Percentiles rank a stretch among this genome's conserved stretches.
These are phyloP conservation scores for Xerocomellus dryophilus DNA, from an alignment of 768 basidiomycete genomes.

Conservation along the genomic window DNA sequence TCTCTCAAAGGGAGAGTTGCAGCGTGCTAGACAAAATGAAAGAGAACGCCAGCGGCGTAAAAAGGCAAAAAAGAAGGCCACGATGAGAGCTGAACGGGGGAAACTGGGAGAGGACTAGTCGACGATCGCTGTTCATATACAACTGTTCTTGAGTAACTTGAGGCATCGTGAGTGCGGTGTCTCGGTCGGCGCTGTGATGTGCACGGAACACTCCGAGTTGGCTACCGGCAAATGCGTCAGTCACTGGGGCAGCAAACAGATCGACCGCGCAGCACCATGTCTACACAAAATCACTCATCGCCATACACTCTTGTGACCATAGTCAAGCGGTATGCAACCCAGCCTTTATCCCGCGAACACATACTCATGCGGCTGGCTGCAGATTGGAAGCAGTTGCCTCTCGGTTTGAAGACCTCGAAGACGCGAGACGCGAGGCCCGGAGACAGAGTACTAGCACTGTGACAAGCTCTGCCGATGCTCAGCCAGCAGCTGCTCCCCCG, in stretches of 20 bases:
- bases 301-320: slow-evolving; percentile 77
- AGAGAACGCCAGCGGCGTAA: slow-evolving; percentile 71
- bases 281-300: slow-evolving; percentile 42
- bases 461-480: slow-evolving; percentile 22
- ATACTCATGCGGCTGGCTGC: slow-evolving; percentile 2
- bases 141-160: not conserved
- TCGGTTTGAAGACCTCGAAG: slow-evolving; percentile 91
- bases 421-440: slow-evolving; percentile 26
- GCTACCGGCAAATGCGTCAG: not conserved
- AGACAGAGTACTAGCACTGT: slow-evolving; percentile 34
- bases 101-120: slow-evolving; percentile 12
- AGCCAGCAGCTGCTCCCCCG: slow-evolving; percentile 28
- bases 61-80: slow-evolving; percentile 72
- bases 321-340: slow-evolving; percentile 65
- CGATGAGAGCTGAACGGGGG: slow-evolving; percentile 27
- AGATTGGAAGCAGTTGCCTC: slow-evolving; percentile 93
- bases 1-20: slow-evolving; percentile 65
- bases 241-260: not conserved
- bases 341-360: slow-evolving; percentile 4
- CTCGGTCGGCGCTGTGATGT: not conserved
- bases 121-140: not conserved
- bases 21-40: slow-evolving; percentile 70
- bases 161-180: not conserved
- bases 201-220: slow-evolving; percentile 24
- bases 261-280: slow-evolving; percentile 13